Evolutionary conservation across 192 early-diverging fungal genomes (phyloP), one percentile per base, ranked within the genome.

Genomic region (Entomortierella parvispora): DNA sequence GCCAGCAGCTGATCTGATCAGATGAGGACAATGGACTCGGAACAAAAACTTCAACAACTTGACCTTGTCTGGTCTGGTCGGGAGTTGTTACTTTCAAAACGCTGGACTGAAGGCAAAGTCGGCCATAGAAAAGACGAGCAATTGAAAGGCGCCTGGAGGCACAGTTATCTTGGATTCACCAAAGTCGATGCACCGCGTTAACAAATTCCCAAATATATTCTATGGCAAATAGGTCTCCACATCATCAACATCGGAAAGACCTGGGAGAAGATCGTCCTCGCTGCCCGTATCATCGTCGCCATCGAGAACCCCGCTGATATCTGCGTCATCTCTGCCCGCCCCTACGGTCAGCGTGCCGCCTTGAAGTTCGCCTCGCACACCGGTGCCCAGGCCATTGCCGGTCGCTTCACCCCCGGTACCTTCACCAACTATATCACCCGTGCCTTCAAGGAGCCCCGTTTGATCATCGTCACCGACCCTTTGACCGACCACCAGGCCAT

Each of bases 341-440:
- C 94, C 66, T 97, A 92, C 82, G 98, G 97, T 75, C 98, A 99
- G 90, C 94, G 98, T 87, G 98, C 96, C 62, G 95, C 94, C 69
- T 90, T 97, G 63, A 99, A 99, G 93, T 99, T 92, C 86, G 98
- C 96, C 62, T 91, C 92, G 71, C 93, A 98, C 93, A 99, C 96
- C 80, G 96, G 96, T 74, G 95, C 96, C 69, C 94, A 98, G 88
- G 96, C 97, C 81, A 96, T 99, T 69, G 97, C 96, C 57, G 98
- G 98, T 84, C 94, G 97, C 84, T 99, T 99, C 94, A 99, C 98
- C 78, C 98, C 98, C 69, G 98, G 98, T 92, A 99, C 96, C 88
- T 99, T 99, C 89, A 99, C 98, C 83, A 99, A 99, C 90, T 99
- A 99, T 91, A 99, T 97, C 85, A 99, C 98, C 81, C 93, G 95